A percentile compares a stretch with the other conserved stretches of the same genome.
These are phyloP conservation scores for Ganoderma lingzhi DNA, from an alignment of 1,284 basidiomycete species.

Conservation along the genomic window DNA sequence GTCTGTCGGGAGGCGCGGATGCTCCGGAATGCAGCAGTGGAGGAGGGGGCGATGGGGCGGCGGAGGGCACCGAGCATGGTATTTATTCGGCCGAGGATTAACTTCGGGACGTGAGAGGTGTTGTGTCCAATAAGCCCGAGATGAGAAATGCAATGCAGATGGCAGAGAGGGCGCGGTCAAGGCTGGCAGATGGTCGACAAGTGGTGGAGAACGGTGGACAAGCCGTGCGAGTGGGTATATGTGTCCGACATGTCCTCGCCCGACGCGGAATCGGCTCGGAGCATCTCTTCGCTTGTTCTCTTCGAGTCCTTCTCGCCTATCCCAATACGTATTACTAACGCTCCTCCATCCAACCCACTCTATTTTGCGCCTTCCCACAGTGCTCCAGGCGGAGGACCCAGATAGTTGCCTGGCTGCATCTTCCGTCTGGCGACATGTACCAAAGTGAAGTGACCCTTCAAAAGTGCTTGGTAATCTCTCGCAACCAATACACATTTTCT, in stretches of 20 bases:
- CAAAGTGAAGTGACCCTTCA: background rate
- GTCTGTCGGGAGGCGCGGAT: constrained; percentile 22
- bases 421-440: background rate
- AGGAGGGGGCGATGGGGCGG: constrained; percentile 23
- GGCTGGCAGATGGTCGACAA: background rate
- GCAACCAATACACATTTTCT: background rate
- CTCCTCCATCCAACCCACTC: background rate
- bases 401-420: too few species aligned
- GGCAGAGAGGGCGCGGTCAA: background rate
- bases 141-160: background rate
- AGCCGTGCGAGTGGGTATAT: constrained; percentile 6
- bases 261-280: constrained; percentile 5
- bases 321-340: background rate
- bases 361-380: background rate
- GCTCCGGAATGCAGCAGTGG: constrained; percentile 24
- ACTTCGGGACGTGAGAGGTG: constrained; percentile 2
- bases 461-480: background rate
- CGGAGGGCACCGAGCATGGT: constrained; percentile 24
- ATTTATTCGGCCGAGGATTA: constrained; percentile 3
- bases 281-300: background rate
- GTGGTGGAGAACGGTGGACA: constrained; percentile 1
- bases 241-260: background rate
- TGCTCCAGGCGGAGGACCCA: background rate
- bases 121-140: constrained; percentile 5
- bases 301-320: background rate